Evolutionary conservation across 805 yeast genomes (phyloP).

Genomic region (Candida suzukii): DNA sequence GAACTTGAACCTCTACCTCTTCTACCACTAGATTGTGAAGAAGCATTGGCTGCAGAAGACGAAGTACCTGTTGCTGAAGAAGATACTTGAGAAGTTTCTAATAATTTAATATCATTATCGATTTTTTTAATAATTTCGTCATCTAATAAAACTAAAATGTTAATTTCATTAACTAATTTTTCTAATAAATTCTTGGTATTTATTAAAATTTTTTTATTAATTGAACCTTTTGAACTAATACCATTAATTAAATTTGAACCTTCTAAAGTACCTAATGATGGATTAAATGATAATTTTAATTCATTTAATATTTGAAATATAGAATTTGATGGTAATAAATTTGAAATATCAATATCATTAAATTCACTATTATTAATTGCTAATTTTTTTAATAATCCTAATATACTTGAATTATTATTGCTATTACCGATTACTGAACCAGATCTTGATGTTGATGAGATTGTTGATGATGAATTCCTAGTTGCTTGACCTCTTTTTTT

Average conservation of each 20-base stretch:
- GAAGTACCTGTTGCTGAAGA: too few relatives aligned
- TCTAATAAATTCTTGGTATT: constrained; percentile 27
- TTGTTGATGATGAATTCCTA: neutral
- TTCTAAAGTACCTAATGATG: constrained; percentile 50
- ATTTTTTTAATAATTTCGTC: constrained; percentile 16
- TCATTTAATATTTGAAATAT: constrained; percentile 46
- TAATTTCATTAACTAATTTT: constrained; percentile 32
- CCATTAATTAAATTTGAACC: constrained; percentile 33
- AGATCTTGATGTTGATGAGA: neutral
- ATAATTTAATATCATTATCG: constrained; percentile 8
- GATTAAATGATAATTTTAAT: constrained; percentile 48
- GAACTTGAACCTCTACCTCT: constrained; percentile 5
- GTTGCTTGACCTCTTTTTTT: constrained; percentile 8
- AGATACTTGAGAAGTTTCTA: too few relatives aligned
- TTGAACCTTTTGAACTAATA: constrained; percentile 25
- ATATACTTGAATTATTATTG: neutral
- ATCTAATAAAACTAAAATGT: constrained; percentile 21
- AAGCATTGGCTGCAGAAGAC: neutral
- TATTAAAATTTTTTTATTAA: constrained; percentile 9
- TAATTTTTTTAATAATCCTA: neutral
- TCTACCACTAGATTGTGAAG: constrained; percentile 3
- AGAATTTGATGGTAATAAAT: constrained; percentile 29
- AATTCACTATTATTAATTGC: neutral
- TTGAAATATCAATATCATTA: neutral
- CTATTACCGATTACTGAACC: neutral